These are phyloP conservation scores for Phytopythium kandeliae DNA, from an alignment of 352 stramenopile genomes.

Conservation along the genomic window DNA sequence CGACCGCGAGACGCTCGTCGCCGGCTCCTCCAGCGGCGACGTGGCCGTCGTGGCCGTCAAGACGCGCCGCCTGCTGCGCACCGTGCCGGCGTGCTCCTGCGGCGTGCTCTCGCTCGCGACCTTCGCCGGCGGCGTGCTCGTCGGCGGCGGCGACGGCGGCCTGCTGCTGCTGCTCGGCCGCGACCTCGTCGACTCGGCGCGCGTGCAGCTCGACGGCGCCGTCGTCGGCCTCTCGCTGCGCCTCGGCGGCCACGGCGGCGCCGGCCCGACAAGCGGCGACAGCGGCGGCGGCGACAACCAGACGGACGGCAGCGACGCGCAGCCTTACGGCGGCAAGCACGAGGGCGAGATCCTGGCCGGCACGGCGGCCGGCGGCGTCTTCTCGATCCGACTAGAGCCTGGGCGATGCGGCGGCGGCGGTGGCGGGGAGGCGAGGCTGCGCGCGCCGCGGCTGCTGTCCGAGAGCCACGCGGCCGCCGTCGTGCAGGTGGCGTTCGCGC, in stretches of 20 bases:
- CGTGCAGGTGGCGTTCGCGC: slow-evolving; percentile 71
- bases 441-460: slow-evolving; percentile 19
- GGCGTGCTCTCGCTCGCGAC: slow-evolving; percentile 65
- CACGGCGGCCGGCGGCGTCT: slow-evolving; percentile 76
- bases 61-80: slow-evolving; percentile 57
- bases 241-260: too few species aligned
- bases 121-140: slow-evolving; percentile 37
- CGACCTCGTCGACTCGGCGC: slow-evolving; percentile 66
- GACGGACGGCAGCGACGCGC: too few species aligned
- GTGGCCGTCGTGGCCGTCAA: slow-evolving; percentile 82
- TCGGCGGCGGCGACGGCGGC: slow-evolving; percentile 85
- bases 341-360: slow-evolving; percentile 65
- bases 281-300: too few species aligned
- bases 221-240: slow-evolving; percentile 55
- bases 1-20: slow-evolving; percentile 77
- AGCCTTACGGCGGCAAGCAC: too few species aligned
- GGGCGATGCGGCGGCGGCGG: not conserved
- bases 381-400: slow-evolving; percentile 54
- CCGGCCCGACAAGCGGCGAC: too few species aligned
- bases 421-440: slow-evolving; percentile 9
- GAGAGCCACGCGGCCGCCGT: slow-evolving; percentile 84
- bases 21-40: slow-evolving; percentile 83
- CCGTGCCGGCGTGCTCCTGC: slow-evolving; percentile 72
- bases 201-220: slow-evolving; percentile 62
- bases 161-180: slow-evolving; percentile 75